Percentiles rank a stretch among this genome's conserved stretches.
phyloP scores from a whole-genome alignment of 345 rosid genomes.

The Jatropha curcas region DNA sequence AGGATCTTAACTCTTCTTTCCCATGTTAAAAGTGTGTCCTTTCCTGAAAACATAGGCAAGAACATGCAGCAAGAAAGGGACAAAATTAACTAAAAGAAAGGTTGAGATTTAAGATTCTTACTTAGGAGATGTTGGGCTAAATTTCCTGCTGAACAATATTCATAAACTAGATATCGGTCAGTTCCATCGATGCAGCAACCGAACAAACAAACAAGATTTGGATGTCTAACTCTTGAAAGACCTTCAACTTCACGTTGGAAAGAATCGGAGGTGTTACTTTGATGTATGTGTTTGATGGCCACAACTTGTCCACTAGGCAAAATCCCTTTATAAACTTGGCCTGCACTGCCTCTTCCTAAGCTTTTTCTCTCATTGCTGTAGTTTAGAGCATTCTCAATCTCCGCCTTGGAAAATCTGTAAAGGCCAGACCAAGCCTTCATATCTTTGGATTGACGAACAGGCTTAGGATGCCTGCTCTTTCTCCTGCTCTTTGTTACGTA shows the following conservation, averaged over 20 bases:
- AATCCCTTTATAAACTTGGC: slow-evolving; percentile 55
- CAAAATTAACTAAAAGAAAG: too few species aligned
- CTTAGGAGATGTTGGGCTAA: slow-evolving; percentile 59
- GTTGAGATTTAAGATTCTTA: slow-evolving; percentile 12
- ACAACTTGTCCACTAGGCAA: slow-evolving; percentile 63
- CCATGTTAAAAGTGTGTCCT: slow-evolving; percentile 50
- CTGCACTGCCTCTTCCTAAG: slow-evolving; percentile 63
- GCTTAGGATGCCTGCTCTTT: slow-evolving; percentile 16
- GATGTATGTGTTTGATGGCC: slow-evolving; percentile 54
- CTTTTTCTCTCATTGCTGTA: slow-evolving; percentile 24
- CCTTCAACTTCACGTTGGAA: slow-evolving; percentile 58
- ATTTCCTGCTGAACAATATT: slow-evolving; percentile 57
- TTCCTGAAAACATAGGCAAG: slow-evolving; percentile 38
- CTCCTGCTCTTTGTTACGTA: slow-evolving; percentile 27
- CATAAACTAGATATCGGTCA: slow-evolving; percentile 62
- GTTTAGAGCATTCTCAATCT: slow-evolving; percentile 58
- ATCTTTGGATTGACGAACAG: slow-evolving; percentile 22
- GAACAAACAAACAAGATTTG: slow-evolving; percentile 56
- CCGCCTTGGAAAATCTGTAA: slow-evolving; percentile 53
- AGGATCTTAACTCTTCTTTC: slow-evolving; percentile 58
- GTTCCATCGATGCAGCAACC: slow-evolving; percentile 56
- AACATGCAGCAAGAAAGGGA: too few species aligned
- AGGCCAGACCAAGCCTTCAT: slow-evolving; percentile 41
- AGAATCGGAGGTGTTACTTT: slow-evolving; percentile 40
- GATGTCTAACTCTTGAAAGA: slow-evolving; percentile 61